Conservation (phyloP, 73 alveolate species). For the Durusdinium trenchii region DNA sequence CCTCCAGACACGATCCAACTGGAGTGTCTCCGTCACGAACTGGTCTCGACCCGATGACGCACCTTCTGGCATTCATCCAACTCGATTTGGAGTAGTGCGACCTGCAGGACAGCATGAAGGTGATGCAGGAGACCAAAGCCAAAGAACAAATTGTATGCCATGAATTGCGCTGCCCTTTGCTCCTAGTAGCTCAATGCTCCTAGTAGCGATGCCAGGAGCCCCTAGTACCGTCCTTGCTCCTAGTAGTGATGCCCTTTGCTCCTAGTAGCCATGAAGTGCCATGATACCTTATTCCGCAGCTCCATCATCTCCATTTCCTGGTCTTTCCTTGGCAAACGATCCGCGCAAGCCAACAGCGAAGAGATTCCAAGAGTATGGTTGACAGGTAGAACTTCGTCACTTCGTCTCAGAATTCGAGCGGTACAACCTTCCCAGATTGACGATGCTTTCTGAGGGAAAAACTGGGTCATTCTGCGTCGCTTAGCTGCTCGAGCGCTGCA, state of each 20-base stretch:
- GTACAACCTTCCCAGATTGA: too few species aligned
- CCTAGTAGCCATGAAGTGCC: neutral
- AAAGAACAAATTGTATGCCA: too few species aligned
- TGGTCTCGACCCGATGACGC: neutral
- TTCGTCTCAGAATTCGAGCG: too few species aligned
- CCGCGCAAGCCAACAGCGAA: too few species aligned
- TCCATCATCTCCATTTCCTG: conserved; percentile 94
- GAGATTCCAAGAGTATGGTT: neutral
- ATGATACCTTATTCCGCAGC: conserved; percentile 63
- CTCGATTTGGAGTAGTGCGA: conserved; percentile 79
- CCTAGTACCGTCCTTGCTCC: neutral
- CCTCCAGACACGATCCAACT: neutral
- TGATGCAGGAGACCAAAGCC: neutral
- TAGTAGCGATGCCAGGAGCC: too few species aligned
- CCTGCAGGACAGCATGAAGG: conserved; percentile 14
- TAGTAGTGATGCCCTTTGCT: neutral
- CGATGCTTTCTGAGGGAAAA: too few species aligned
- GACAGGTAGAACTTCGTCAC: too few species aligned
- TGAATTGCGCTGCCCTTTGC: too few species aligned
- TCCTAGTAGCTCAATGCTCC: too few species aligned
- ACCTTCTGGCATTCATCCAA: conserved; percentile 93
- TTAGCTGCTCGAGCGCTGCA: neutral
- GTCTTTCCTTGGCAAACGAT: conserved; percentile 56
- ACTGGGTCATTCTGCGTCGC: too few species aligned
- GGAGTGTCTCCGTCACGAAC: neutral